These are phyloP conservation scores for Aspergillus hiratsukae DNA, from an alignment of 2,329 filamentous ascomycete genomes.

Conservation along the genomic window DNA sequence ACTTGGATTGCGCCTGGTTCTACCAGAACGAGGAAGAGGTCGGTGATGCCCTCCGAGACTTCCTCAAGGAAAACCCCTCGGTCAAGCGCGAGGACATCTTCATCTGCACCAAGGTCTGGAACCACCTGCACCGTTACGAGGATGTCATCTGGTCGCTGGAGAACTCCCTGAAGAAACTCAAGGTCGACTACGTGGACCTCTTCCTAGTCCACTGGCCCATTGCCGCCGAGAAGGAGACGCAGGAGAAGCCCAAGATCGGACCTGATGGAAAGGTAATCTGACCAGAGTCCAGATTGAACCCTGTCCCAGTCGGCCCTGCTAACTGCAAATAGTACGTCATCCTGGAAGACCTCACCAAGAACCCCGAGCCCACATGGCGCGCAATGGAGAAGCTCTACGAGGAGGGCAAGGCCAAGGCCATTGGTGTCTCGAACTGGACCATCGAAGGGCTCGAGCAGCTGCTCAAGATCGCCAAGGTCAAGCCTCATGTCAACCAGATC, in stretches of 20 bases:
- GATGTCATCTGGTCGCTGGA: slow-evolving; percentile 51
- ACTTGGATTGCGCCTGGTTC: slow-evolving; percentile 54
- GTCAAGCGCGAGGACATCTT: slow-evolving; percentile 50
- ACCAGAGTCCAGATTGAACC: background rate
- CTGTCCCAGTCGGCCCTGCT: too few species aligned
- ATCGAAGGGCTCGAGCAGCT: slow-evolving; percentile 48
- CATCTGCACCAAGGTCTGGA: slow-evolving; percentile 52
- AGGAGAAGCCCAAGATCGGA: slow-evolving; percentile 46
- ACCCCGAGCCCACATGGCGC: slow-evolving; percentile 61
- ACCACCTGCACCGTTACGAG: slow-evolving; percentile 47
- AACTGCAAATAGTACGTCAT: slow-evolving; percentile 50
- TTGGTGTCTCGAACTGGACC: slow-evolving; percentile 74
- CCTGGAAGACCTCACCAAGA: slow-evolving; percentile 61
- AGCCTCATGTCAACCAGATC: slow-evolving; percentile 43
- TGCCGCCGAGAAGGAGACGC: slow-evolving; percentile 47
- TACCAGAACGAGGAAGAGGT: slow-evolving; percentile 54
- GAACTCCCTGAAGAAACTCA: slow-evolving; percentile 60
- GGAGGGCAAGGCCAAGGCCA: slow-evolving; percentile 61
- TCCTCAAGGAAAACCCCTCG: slow-evolving; percentile 46
- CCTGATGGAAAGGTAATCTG: slow-evolving; percentile 47
- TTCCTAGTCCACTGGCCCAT: slow-evolving; percentile 56
- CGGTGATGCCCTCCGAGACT: slow-evolving; percentile 51
- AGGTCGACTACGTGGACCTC: slow-evolving; percentile 66
- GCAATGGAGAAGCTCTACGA: slow-evolving; percentile 58
- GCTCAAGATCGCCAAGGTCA: slow-evolving; percentile 39